Percentiles rank a stretch among this genome's conserved stretches.
These are phyloP conservation scores for Pythium monospermum DNA, from an alignment of 352 stramenopile genomes.

Conservation along the genomic window DNA sequence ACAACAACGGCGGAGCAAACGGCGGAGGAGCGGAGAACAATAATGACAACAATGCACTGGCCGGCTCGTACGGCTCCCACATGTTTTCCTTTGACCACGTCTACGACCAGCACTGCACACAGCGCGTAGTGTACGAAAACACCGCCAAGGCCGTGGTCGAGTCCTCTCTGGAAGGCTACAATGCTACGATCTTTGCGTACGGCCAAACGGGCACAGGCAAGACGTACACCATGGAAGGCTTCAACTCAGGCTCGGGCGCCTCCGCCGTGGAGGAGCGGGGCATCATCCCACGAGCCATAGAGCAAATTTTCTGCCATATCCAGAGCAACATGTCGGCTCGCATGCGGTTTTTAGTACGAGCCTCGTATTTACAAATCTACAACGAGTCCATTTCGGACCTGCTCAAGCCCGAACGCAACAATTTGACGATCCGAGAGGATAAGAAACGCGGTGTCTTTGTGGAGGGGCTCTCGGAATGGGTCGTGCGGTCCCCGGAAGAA, in stretches of 20 bases:
- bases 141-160: constrained; percentile 91
- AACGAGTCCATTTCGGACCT: constrained; percentile 94
- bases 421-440: constrained; percentile 93
- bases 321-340: constrained; percentile 78
- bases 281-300: constrained; percentile 97
- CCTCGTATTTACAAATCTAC: constrained; percentile 94
- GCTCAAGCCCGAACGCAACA: constrained; percentile 90
- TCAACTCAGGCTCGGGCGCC: constrained; percentile 76
- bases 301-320: constrained; percentile 94
- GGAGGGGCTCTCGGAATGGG: constrained; percentile 92
- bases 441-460: constrained; percentile 92
- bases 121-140: constrained; percentile 91
- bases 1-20: not conserved
- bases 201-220: constrained; percentile 91
- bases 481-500: constrained; percentile 89
- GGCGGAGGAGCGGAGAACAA: constrained; percentile 1
- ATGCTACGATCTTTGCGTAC: constrained; percentile 90
- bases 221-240: constrained; percentile 97
- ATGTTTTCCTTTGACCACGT: constrained; percentile 94
- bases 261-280: constrained; percentile 85
- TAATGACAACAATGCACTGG: constrained; percentile 5
- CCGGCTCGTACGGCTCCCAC: constrained; percentile 78
- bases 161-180: constrained; percentile 90
- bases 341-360: constrained; percentile 89
- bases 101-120: constrained; percentile 89